Percentiles rank a stretch among this genome's conserved stretches.
Evolutionary conservation across 805 yeast genomes (phyloP).

Genomic region (Sugiyamaella americana): DNA sequence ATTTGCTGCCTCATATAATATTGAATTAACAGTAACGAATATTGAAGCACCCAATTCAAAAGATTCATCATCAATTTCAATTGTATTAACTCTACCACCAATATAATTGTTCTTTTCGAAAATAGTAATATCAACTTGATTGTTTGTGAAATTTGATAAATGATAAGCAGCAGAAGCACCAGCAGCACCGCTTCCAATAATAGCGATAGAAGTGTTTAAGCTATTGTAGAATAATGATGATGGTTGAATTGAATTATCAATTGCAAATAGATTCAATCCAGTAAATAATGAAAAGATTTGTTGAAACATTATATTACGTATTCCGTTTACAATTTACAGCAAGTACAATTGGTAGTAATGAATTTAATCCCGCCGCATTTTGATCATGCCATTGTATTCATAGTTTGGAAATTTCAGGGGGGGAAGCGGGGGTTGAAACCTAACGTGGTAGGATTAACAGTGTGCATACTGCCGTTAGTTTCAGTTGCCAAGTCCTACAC

Average conservation of each 20-base stretch:
- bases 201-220: constrained; percentile 28
- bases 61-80: constrained; percentile 28
- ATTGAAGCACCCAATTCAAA: constrained; percentile 45
- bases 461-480: too few species aligned
- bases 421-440: too few species aligned
- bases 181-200: constrained; percentile 49
- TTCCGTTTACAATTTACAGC: too few species aligned
- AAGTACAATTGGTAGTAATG: too few species aligned
- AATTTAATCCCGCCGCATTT: too few species aligned
- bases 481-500: too few species aligned
- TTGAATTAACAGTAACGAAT: constrained; percentile 38
- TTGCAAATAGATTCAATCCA: too few species aligned
- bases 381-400: too few species aligned
- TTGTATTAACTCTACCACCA: constrained; percentile 44
- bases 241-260: too few species aligned
- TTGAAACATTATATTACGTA: neutral
- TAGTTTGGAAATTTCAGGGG: too few species aligned
- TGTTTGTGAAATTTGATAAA: constrained; percentile 35
- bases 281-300: neutral
- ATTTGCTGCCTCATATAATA: constrained; percentile 35
- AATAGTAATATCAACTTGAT: constrained; percentile 35
- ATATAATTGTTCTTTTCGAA: constrained; percentile 37
- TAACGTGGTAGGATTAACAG: too few species aligned
- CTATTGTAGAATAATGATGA: too few species aligned
- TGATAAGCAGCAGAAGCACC: constrained; percentile 45